Percentiles rank a stretch among this genome's conserved stretches.
These are phyloP conservation scores for Botryotinia calthae DNA, from an alignment of 2,329 filamentous ascomycete species.

Conservation along the genomic window DNA sequence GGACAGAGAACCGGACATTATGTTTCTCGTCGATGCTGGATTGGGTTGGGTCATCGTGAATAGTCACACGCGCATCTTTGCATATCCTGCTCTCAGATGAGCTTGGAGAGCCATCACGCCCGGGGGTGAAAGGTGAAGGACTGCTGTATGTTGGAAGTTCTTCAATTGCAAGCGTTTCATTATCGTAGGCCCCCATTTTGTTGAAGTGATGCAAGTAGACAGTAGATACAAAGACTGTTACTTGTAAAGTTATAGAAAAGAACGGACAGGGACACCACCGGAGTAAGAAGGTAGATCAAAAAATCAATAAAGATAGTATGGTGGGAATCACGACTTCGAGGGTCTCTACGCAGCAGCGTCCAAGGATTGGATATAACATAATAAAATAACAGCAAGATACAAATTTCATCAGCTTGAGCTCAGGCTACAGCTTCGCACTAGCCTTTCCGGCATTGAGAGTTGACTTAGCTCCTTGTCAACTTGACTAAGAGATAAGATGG, in stretches of 20 bases:
- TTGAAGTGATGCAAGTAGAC: neutral
- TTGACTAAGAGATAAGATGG: neutral
- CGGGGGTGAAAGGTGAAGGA: neutral
- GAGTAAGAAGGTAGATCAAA: neutral
- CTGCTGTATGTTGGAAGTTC: slow-evolving; percentile 3
- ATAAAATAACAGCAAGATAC: neutral
- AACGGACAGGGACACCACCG: neutral
- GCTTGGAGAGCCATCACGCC: neutral
- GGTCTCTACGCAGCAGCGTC: neutral
- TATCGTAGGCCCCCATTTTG: neutral
- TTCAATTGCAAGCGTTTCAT: neutral
- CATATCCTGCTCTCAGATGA: neutral
- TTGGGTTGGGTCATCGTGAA: neutral
- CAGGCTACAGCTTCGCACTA: neutral
- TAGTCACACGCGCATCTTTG: slow-evolving; percentile 2
- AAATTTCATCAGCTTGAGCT: neutral
- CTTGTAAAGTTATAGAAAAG: neutral
- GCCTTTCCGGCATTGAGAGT: neutral
- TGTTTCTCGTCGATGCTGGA: neutral
- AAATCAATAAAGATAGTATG: neutral
- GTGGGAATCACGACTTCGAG: neutral
- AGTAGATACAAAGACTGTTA: neutral
- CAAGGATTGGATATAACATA: neutral
- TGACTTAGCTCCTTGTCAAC: neutral
- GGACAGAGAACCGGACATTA: neutral